A percentile compares a stretch with the other conserved stretches of the same genome.
Conservation (phyloP, 345 rosid species). For the Corymbia maculata region DNA sequence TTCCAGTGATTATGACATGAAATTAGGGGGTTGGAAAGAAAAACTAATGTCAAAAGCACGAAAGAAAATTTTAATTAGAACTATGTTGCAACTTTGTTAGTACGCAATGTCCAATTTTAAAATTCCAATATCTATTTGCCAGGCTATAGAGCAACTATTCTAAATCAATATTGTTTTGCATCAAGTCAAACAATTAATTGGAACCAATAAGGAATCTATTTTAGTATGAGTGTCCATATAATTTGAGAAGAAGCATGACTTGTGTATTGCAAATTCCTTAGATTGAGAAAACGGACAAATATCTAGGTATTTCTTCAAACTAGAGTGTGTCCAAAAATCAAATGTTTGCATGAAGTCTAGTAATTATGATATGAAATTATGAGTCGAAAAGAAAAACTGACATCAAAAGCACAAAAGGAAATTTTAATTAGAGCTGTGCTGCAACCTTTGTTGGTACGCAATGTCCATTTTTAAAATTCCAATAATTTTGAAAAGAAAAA, state of each 20-base stretch:
- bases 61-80: too few species aligned
- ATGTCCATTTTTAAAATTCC: not conserved
- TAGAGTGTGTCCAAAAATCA: not conserved
- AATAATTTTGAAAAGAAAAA: not conserved
- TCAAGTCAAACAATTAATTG: not conserved
- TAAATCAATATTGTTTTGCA: not conserved
- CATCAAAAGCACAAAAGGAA: not conserved
- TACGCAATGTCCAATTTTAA: too few species aligned
- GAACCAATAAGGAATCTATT: not conserved
- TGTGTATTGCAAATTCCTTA: not conserved
- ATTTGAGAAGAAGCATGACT: not conserved
- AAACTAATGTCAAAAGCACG: too few species aligned
- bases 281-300: not conserved
- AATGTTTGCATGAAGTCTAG: not conserved
- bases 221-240: not conserved
- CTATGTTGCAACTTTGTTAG: too few species aligned
- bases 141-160: not conserved
- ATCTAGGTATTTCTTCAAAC: not conserved
- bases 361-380: not conserved
- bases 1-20: too few species aligned
- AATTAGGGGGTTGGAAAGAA: too few species aligned
- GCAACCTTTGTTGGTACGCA: fast-evolving
- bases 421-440: not conserved
- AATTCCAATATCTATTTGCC: too few species aligned
- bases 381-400: not conserved